Conservation (phyloP, 495 filamentous ascomycete species). For the Daldinia vernicosa region DNA sequence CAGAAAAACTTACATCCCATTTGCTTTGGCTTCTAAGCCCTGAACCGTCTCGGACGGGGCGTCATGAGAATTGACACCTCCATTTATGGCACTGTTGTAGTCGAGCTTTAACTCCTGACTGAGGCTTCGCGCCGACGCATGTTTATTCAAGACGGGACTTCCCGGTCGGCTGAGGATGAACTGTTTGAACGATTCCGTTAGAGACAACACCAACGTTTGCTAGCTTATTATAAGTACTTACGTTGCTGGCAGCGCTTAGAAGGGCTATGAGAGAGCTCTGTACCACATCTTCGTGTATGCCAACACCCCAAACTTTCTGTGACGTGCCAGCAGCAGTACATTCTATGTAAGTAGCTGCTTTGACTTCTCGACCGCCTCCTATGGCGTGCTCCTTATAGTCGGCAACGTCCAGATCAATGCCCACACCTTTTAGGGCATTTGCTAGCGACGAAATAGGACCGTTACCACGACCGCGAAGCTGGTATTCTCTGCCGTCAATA, state of each 20-base stretch:
- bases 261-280: conserved; percentile 91
- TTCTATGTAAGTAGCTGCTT: conserved; percentile 94
- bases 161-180: conserved; percentile 65
- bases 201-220: background rate
- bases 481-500: conserved; percentile 82
- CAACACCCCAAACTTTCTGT: conserved; percentile 91
- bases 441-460: conserved; percentile 90
- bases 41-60: conserved; percentile 47
- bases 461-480: conserved; percentile 82
- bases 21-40: conserved; percentile 58
- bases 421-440: conserved; percentile 80
- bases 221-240: conserved; percentile 58
- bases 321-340: conserved; percentile 75
- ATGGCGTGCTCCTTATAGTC: conserved; percentile 98
- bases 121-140: conserved; percentile 44
- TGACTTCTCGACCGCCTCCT: conserved; percentile 78
- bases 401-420: conserved; percentile 88
- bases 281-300: conserved; percentile 93
- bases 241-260: conserved; percentile 86
- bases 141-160: conserved; percentile 63
- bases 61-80: conserved; percentile 37
- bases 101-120: conserved; percentile 53
- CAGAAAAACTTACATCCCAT: conserved; percentile 46
- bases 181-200: conserved; percentile 49
- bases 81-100: conserved; percentile 40